Evolutionary conservation across 1,139 yeast species (phyloP).

Genomic region (Zygosaccharomyces sapae): DNA sequence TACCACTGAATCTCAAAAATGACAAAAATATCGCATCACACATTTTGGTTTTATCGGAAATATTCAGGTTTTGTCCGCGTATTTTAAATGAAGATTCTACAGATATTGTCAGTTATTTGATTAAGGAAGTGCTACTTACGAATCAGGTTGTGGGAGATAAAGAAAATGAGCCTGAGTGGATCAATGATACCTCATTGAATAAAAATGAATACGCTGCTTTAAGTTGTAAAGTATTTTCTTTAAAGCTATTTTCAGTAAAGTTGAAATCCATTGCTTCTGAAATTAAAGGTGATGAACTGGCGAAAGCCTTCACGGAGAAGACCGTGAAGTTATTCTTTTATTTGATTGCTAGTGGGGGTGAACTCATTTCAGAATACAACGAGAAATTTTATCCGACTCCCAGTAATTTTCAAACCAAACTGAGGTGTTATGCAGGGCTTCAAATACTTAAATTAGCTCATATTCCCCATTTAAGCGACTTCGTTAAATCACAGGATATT

Average conservation of each 20-base stretch:
- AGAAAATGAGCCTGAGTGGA: constrained; percentile 44
- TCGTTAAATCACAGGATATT: constrained; percentile 51
- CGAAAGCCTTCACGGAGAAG: constrained; percentile 50
- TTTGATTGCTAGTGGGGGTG: constrained; percentile 77
- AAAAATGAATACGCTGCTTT: constrained; percentile 34
- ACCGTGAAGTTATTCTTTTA: constrained; percentile 64
- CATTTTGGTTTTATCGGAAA: constrained; percentile 58
- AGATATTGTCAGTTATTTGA: constrained; percentile 56
- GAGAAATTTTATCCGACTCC: constrained; percentile 60
- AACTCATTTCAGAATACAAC: constrained; percentile 50
- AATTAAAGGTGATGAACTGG: constrained; percentile 28
- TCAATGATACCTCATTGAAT: constrained; percentile 45
- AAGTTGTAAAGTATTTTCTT: constrained; percentile 49
- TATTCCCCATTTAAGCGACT: constrained; percentile 47
- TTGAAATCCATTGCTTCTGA: constrained; percentile 45
- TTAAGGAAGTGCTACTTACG: constrained; percentile 56
- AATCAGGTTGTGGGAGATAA: constrained; percentile 40
- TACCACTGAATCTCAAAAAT: constrained; percentile 47
- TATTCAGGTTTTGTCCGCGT: constrained; percentile 51
- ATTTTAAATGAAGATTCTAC: constrained; percentile 52
- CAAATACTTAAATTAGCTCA: constrained; percentile 63
- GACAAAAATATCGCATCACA: constrained; percentile 48
- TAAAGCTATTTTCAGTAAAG: constrained; percentile 62
- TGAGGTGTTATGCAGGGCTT: constrained; percentile 68
- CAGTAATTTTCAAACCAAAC: constrained; percentile 49